phyloP scores from a whole-genome alignment of 768 basidiomycete genomes.

The Mycena epipterygia region DNA sequence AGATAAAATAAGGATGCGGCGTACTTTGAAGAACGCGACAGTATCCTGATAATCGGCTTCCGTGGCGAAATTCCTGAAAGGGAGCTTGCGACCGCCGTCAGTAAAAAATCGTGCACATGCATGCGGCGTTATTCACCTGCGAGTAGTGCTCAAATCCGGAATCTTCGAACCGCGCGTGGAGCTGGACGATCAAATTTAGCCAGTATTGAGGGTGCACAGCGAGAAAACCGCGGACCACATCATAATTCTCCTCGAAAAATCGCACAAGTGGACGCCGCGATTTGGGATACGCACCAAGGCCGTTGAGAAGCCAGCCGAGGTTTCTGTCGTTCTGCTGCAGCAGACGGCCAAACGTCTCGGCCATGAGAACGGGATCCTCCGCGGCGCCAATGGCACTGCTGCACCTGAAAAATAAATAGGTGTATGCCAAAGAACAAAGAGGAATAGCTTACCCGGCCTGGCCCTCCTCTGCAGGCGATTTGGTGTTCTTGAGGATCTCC shows the following conservation, averaged over 20 bases:
- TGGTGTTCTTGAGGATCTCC: conserved; percentile 63
- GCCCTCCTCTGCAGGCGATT: conserved; percentile 66
- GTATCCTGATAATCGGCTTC: conserved; percentile 6
- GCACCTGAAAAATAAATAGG: not conserved
- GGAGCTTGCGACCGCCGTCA: not conserved
- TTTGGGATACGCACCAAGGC: conserved; percentile 54
- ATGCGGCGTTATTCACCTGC: not conserved
- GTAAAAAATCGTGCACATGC: not conserved
- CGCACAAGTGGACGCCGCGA: conserved; percentile 55
- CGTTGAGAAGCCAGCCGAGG: conserved; percentile 56
- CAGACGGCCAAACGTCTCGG: conserved; percentile 61
- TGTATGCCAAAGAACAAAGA: not conserved
- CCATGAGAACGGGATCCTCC: conserved; percentile 55
- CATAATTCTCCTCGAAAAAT: conserved; percentile 65
- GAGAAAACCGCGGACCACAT: conserved; percentile 46
- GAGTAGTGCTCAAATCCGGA: conserved; percentile 16
- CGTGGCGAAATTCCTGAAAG: conserved; percentile 2
- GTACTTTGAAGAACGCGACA: conserved; percentile 20
- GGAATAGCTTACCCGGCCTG: conserved; percentile 55
- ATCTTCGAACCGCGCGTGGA: not conserved
- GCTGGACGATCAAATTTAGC: not conserved
- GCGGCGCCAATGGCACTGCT: conserved; percentile 59
- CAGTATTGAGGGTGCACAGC: no score
- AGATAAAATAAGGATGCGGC: not conserved
- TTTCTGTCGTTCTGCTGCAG: conserved; percentile 51